phyloP scores from a whole-genome alignment of 257 asterid genomes.

The Echium plantagineum region DNA sequence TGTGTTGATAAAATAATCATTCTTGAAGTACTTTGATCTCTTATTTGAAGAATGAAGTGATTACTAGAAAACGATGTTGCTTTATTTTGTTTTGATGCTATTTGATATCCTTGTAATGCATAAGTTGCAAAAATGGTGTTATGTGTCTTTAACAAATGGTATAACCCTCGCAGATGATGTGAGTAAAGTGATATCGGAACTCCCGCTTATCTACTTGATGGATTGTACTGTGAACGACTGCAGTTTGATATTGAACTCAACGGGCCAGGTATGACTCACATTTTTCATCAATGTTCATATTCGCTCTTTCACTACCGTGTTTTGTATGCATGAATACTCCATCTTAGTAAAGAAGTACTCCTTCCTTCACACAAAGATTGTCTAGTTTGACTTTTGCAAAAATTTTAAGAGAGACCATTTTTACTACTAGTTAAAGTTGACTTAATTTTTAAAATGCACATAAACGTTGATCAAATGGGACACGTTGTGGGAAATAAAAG shows the following conservation, averaged over 20 bases:
- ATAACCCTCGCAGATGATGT: constrained; percentile 50
- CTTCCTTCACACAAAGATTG: no score
- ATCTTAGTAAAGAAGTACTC: no score
- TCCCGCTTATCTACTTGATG: constrained; percentile 82
- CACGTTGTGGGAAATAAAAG: no score
- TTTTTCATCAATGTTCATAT: neutral
- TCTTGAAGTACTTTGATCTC: neutral
- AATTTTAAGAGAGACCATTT: no score
- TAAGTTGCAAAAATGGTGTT: constrained; percentile 10
- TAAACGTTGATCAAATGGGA: no score
- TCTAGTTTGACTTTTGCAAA: no score
- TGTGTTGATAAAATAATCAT: neutral
- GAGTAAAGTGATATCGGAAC: constrained; percentile 30
- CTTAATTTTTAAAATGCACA: no score
- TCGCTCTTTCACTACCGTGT: no score
- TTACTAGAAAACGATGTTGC: neutral
- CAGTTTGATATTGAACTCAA: constrained; percentile 46
- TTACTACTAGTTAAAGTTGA: no score
- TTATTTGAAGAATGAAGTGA: neutral
- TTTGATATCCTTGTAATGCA: neutral
- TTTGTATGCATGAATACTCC: no score
- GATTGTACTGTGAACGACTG: constrained; percentile 90
- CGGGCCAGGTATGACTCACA: constrained; percentile 45
- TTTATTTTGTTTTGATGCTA: neutral
- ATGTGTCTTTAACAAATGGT: constrained; percentile 23